Evolutionary conservation across 1,284 basidiomycete genomes (phyloP), one percentile per base, ranked within the genome.

Genomic region (Apiotrichum montevideense): DNA sequence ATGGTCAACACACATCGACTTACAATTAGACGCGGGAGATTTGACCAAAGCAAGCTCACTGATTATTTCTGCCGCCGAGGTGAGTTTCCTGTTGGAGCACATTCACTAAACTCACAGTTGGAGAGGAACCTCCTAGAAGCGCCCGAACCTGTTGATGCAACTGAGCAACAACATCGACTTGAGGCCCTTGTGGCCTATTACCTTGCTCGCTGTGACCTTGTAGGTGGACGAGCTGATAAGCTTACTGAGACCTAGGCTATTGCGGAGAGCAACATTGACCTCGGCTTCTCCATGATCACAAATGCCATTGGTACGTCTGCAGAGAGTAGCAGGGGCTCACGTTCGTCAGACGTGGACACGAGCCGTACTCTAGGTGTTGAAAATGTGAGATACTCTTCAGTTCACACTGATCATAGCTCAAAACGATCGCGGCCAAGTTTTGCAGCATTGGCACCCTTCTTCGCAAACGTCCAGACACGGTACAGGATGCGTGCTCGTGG

Each of bases 181-280:
- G 10, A 34, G 2, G 52, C 55, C 1, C 40, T 60, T 8, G 14
- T 51, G 1, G 21, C 7, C 1, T 60, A 51, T 48, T 60, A 54
- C 49, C 52, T 54, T n/a, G 40, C 39, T 7, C 54, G 58, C 0
- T 54, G 43, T 33, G 55, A 60, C 14, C 21, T 41, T 5, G 58
- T 56, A 29, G 3, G 5, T 4, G 3, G 21, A 21, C 13, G 15
- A 10, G 5, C 5, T 3, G 3, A 4, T 14, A 29, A 21, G 32
- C 1, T 10, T 14, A 4, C 37, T 21, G 2, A 29, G 21, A 39
- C 32, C 40, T 3, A n/a, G 21, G 58, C 46, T 0, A 43, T 56
- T 21, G 44, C 33, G 1, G 33, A 54, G 4, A 37, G 14, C 29
- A 59, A 59, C 40, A 47, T 53, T 14, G 15, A 37, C 2, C 51